Conservation (phyloP, 495 filamentous ascomycete genomes). For the Geopyxis carbonaria region DNA sequence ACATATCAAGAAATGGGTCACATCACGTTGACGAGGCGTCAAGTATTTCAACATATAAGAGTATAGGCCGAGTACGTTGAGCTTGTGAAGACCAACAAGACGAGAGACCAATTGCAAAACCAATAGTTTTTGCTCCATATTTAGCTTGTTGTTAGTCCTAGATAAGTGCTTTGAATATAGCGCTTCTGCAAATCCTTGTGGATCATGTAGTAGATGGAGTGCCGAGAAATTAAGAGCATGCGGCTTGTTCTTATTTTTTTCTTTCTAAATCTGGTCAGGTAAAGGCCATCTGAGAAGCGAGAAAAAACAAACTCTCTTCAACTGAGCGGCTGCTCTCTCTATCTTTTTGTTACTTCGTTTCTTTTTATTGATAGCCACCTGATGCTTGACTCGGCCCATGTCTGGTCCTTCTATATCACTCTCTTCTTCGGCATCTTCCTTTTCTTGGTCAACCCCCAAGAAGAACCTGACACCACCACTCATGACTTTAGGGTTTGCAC, state of each 20-base stretch:
- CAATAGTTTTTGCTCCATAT: constrained; percentile 76
- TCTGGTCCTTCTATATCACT: constrained; percentile 72
- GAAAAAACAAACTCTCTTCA: constrained; percentile 35
- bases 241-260: constrained; percentile 71
- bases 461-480: constrained; percentile 82
- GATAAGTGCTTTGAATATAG: constrained; percentile 86
- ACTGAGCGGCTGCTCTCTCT: constrained; percentile 57
- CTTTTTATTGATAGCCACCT: constrained; percentile 86
- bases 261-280: constrained; percentile 33
- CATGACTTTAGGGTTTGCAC: constrained; percentile 70
- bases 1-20: constrained; percentile 86
- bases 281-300: constrained; percentile 1
- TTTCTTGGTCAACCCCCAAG: constrained; percentile 82
- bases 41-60: constrained; percentile 74
- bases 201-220: constrained; percentile 89
- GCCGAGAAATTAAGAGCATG: constrained; percentile 92
- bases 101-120: constrained; percentile 80
- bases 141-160: constrained; percentile 65
- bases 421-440: constrained; percentile 80
- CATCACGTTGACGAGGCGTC: constrained; percentile 73
- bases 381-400: constrained; percentile 65
- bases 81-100: constrained; percentile 80
- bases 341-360: constrained; percentile 49
- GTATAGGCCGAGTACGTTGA: constrained; percentile 70
- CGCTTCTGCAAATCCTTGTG: constrained; percentile 82